A percentile compares a stretch with the other conserved stretches of the same genome.
Evolutionary conservation across 1,284 basidiomycete species (phyloP).

Genomic region (Papiliotrema laurentii): DNA sequence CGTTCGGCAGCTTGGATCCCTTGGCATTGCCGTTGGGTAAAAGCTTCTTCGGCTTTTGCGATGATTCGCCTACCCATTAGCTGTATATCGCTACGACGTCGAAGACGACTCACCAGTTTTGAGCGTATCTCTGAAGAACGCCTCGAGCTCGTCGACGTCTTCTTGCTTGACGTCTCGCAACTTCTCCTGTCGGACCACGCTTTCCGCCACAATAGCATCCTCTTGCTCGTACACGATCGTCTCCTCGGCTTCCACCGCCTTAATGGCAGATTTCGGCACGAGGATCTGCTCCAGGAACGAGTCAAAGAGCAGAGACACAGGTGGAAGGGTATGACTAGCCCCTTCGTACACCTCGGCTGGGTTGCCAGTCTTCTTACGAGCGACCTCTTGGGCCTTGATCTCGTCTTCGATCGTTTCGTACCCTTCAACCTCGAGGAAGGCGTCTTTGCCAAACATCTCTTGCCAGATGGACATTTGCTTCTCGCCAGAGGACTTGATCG

Average conservation of each 20-base stretch:
- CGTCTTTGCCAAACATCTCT: slow-evolving; percentile 49
- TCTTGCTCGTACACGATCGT: slow-evolving; percentile 11
- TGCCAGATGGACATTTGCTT: slow-evolving; percentile 44
- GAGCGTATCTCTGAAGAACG: slow-evolving; percentile 12
- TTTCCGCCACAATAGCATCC: background rate
- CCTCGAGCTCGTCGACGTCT: slow-evolving; percentile 25
- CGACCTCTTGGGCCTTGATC: slow-evolving; percentile 1
- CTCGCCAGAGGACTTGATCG: slow-evolving; percentile 4
- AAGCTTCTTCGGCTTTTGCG: background rate
- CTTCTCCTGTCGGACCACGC: background rate
- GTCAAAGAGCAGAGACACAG: slow-evolving; percentile 69
- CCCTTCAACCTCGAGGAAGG: slow-evolving; percentile 37
- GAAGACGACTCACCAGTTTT: background rate
- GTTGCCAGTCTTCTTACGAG: slow-evolving; percentile 21
- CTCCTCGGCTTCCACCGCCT: background rate
- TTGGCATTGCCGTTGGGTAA: no score
- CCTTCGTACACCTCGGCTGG: slow-evolving; percentile 59
- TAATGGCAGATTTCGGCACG: background rate
- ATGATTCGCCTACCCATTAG: background rate
- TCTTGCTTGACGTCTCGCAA: slow-evolving; percentile 13
- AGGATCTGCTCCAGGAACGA: slow-evolving; percentile 66
- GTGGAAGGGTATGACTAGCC: slow-evolving; percentile 74
- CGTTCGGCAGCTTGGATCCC: slow-evolving; percentile 2
- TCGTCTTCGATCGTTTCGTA: slow-evolving; percentile 1
- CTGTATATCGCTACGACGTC: background rate